Base-by-base conservation (phyloP, 129 eudicot genomes). In the Flaveria sonorensis region DNA sequence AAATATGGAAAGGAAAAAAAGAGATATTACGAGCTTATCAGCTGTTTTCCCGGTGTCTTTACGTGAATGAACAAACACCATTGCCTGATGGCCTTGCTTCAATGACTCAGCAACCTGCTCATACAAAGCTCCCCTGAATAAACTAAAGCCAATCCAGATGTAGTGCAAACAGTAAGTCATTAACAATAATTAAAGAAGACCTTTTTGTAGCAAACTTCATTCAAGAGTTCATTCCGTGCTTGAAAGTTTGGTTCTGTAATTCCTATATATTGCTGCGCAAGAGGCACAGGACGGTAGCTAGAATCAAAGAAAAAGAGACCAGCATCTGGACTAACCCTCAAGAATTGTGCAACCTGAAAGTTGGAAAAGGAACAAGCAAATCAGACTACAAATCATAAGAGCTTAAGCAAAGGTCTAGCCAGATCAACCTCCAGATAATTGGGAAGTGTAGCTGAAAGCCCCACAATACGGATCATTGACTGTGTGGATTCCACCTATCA, bases 221-320 rank as follows among this genome's bases (percentile, higher is more conserved):
- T 83, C 85, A 87, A 83, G 82, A 94, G 83, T 52, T 94, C 90
- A 70, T 74, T 89, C 71, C 97, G 92, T 20, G 96, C 96, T 78
- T 67, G 79, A 83, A 81, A 94, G 81, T 94, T 91, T 23, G 86
- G 86, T 62, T 91, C 97, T 73, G 89, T 86, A 63, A 94, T 85
- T 79, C 99, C 99, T 77, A 94, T 89, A 81, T 94, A 94, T 79
- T 89, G 93, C 48, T 94, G 99, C 47, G 96, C 96, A 23, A 94
- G 99, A 77, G 99, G 99, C 65, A 94, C 99, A 23, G 99, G 99
- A 60, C 99, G 97, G 77, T 94, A 94, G 87, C 93, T 91, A 65
- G 99, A 91, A 80, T 94, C 99, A 80, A 94, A 94, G 87, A 94
- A 94, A 83, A 94, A 94, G 16, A 94, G 89, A 24, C 99, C 99